phyloP scores from a whole-genome alignment of 768 basidiomycete species.

The Serendipita vermifera region DNA sequence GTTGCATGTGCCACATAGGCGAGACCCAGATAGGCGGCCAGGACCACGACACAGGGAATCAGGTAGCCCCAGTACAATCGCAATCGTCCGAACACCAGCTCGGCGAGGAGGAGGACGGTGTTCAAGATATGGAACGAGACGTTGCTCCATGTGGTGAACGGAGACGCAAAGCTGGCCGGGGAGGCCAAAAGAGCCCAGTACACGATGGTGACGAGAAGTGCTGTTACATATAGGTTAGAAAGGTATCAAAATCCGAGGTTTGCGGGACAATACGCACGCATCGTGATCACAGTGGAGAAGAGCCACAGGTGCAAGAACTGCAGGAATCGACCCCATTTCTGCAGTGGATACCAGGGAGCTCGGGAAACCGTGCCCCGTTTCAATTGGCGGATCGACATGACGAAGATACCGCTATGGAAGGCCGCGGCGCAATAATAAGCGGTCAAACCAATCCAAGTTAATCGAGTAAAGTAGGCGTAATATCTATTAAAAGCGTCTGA shows the following conservation, averaged over 20 bases:
- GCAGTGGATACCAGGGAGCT: conserved; percentile 37
- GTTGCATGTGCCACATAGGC: conserved; percentile 53
- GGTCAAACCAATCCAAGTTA: conserved; percentile 47
- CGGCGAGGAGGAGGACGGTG: conserved; percentile 40
- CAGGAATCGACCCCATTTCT: conserved; percentile 41
- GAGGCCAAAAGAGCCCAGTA: conserved; percentile 46
- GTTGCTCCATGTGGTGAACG: conserved; percentile 39
- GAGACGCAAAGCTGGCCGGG: conserved; percentile 29
- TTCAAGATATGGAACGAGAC: conserved; percentile 53
- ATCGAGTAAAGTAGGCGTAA: conserved; percentile 52
- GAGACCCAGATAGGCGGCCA: conserved; percentile 46
- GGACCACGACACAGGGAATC: conserved; percentile 33
- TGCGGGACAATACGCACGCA: conserved; percentile 43
- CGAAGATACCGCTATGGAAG: conserved; percentile 39
- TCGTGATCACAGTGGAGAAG: conserved; percentile 37
- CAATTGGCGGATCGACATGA: conserved; percentile 16
- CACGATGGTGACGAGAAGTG: conserved; percentile 49
- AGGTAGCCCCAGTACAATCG: conserved; percentile 42
- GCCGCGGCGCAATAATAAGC: conserved; percentile 50
- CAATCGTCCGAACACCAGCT: conserved; percentile 42
- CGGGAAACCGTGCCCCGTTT: conserved; percentile 16
- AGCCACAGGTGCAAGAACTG: conserved; percentile 47
- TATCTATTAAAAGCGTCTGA: conserved; percentile 27
- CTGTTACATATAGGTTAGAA: conserved; percentile 29
- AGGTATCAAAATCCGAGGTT: too few relatives aligned